These are phyloP conservation scores for Barnettozyma wickerhamii DNA, from an alignment of 805 yeast species.

Conservation along the genomic window DNA sequence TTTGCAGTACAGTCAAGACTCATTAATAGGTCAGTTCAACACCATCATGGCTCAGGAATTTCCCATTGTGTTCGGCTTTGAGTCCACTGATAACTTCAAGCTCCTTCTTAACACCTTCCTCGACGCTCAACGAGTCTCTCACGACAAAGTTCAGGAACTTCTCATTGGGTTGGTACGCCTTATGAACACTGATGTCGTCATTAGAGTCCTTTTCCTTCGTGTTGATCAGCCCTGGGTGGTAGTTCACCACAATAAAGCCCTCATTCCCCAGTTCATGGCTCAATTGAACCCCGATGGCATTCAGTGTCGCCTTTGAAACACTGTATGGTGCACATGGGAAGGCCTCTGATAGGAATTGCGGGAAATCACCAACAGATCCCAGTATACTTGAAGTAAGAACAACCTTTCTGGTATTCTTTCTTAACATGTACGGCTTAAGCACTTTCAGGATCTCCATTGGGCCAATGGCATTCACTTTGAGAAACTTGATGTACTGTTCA, in stretches of 20 bases:
- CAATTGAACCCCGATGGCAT: conserved; percentile 25
- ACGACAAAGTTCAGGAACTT: conserved; percentile 11
- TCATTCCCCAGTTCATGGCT: conserved; percentile 25
- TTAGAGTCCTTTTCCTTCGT: conserved; percentile 11
- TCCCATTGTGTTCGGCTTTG: conserved; percentile 15
- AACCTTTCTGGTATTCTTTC: conserved; percentile 24
- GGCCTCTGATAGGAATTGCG: conserved; percentile 11
- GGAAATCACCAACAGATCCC: conserved; percentile 26
- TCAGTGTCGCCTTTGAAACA: conserved; percentile 35
- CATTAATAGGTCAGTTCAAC: conserved; percentile 15
- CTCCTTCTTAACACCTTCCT: conserved; percentile 17
- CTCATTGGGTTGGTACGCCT: conserved; percentile 14
- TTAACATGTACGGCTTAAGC: conserved; percentile 27
- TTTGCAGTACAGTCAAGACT: no score
- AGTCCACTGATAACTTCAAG: conserved; percentile 14
- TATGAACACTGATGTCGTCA: conserved; percentile 10
- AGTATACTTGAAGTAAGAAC: conserved; percentile 27
- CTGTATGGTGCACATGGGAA: conserved; percentile 29
- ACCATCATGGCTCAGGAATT: conserved; percentile 19
- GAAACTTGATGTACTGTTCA: conserved; percentile 19
- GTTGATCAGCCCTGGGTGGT: conserved; percentile 27
- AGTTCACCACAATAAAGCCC: conserved; percentile 24
- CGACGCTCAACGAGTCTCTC: conserved; percentile 9
- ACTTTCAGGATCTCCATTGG: conserved; percentile 29
- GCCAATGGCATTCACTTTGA: conserved; percentile 29